Evolutionary conservation across 495 filamentous ascomycete genomes (phyloP).

Genomic region (Aspergillus steynii): DNA sequence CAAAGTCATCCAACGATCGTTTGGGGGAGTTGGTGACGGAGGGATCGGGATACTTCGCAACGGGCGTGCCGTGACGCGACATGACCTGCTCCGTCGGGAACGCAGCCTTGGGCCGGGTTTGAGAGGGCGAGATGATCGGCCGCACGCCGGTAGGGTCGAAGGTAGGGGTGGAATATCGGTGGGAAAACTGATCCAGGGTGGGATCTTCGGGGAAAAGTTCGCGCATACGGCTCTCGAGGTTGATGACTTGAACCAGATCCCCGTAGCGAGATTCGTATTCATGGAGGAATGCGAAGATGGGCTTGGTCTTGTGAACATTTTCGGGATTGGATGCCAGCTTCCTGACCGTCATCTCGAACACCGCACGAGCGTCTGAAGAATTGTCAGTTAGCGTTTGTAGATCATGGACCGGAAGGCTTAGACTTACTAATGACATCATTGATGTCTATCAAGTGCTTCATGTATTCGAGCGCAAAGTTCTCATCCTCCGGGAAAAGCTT

Average conservation of each 20-base stretch:
- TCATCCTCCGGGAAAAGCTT: conserved; percentile 92
- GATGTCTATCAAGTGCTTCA: conserved; percentile 88
- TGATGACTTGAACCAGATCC: conserved; percentile 82
- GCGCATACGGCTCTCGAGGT: conserved; percentile 87
- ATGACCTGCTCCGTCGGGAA: conserved; percentile 30
- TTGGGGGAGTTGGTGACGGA: conserved; percentile 73
- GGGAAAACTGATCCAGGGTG: conserved; percentile 69
- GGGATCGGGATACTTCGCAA: conserved; percentile 47
- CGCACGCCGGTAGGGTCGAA: conserved; percentile 79
- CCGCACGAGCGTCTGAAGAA: conserved; percentile 77
- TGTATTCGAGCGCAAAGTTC: conserved; percentile 85
- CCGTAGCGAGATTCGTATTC: conserved; percentile 93
- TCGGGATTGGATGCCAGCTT: conserved; percentile 73
- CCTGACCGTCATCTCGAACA: conserved; percentile 89
- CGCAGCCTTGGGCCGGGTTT: conserved; percentile 63
- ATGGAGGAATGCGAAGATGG: conserved; percentile 86
- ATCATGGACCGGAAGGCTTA: background rate
- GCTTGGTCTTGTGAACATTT: conserved; percentile 70
- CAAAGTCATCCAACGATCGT: conserved; percentile 72
- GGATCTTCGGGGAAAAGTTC: conserved; percentile 90
- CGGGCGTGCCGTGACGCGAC: conserved; percentile 57
- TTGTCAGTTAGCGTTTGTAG: conserved; percentile 19
- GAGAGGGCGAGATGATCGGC: conserved; percentile 79
- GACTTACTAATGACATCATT: conserved; percentile 91
- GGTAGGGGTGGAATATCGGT: conserved; percentile 64